Conservation (phyloP, 2,329 filamentous ascomycete genomes). For the Venturia asperata region DNA sequence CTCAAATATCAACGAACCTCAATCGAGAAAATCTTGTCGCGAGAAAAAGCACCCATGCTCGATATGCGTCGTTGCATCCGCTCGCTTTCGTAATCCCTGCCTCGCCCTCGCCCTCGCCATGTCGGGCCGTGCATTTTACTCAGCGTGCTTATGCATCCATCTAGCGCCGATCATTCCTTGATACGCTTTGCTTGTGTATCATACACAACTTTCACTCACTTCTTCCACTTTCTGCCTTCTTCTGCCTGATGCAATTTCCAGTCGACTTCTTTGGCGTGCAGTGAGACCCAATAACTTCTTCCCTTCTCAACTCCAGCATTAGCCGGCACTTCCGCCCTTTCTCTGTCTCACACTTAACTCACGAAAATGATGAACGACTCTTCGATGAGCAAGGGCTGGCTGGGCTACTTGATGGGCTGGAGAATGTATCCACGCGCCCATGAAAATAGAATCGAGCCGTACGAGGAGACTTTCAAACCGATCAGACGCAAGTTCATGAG, state of each 20-base stretch:
- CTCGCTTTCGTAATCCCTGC: not conserved
- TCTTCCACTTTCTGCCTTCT: not conserved
- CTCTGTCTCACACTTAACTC: not conserved
- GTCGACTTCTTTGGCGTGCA: not conserved
- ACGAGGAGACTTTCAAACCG: not conserved
- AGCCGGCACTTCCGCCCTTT: not conserved
- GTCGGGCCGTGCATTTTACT: not conserved
- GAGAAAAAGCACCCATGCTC: not conserved
- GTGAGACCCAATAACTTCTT: not conserved
- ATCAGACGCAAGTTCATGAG: slow-evolving; percentile 12
- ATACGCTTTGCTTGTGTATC: not conserved
- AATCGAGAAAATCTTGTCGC: not conserved
- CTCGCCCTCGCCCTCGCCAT: not conserved
- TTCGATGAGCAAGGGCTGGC: not conserved
- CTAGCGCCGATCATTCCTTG: not conserved
- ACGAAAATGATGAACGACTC: not conserved
- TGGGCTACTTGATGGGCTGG: not conserved
- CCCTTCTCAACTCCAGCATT: not conserved
- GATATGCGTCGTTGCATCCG: not conserved
- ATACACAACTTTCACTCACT: not conserved
- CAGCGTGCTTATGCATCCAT: slow-evolving; percentile 10
- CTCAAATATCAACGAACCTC: not conserved
- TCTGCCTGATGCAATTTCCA: not conserved
- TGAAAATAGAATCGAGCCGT: not conserved
- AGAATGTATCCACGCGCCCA: slow-evolving; percentile 17